Evolutionary conservation across 495 filamentous ascomycete genomes (phyloP).

Genomic region (Aspergillus coremiiformis): DNA sequence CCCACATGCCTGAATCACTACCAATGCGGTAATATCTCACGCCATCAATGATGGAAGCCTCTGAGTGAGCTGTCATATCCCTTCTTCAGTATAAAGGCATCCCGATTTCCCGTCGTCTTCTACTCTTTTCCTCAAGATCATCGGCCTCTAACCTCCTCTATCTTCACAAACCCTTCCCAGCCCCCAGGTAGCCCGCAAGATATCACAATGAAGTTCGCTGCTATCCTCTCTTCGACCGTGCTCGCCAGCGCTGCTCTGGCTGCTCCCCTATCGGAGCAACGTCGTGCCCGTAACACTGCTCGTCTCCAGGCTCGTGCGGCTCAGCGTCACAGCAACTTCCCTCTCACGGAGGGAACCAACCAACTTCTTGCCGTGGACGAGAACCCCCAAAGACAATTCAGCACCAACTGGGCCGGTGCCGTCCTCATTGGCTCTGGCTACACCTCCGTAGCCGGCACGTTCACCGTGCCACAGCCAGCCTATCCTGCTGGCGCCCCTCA

Average conservation of each 20-base stretch:
- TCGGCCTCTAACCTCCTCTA: not conserved
- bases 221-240: conserved; percentile 9
- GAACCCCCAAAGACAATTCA: conserved; percentile 33
- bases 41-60: too few relatives aligned
- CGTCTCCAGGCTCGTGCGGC: conserved; percentile 8
- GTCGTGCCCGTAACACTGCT: conserved; percentile 19
- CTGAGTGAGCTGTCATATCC: too few relatives aligned
- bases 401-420: conserved; percentile 49
- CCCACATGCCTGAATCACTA: too few relatives aligned
- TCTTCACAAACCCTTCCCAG: not conserved
- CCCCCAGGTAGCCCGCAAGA: too few relatives aligned
- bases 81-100: not conserved
- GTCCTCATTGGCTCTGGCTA: conserved; percentile 42
- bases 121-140: not conserved
- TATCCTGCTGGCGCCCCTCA: conserved; percentile 31
- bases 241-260: conserved; percentile 14
- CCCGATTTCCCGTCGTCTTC: not conserved
- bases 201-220: conserved; percentile 18
- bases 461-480: conserved; percentile 45
- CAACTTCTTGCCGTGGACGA: conserved; percentile 18
- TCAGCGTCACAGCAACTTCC: conserved; percentile 18
- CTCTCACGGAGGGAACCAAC: conserved; percentile 21
- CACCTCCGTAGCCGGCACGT: conserved; percentile 38
- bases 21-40: too few relatives aligned
- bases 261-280: conserved; percentile 20